Base-by-base conservation (phyloP, 306 rosid species). In the Gleditsia sinensis region DNA sequence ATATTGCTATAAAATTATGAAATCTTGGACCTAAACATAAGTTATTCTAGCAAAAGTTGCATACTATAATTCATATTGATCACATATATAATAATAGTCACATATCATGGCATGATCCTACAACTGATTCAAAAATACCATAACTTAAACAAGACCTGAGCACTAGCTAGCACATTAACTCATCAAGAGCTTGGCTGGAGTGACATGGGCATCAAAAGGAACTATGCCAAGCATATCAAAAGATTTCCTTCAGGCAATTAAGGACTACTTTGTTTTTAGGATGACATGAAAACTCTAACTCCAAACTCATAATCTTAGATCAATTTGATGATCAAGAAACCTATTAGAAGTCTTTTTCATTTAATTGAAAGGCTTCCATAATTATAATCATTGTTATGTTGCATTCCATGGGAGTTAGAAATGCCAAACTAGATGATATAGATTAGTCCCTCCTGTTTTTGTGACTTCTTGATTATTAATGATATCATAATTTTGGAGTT, bases 1-100 rank as follows among this genome's bases (percentile, higher is more conserved):
- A 49, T 59, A 17, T 45, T 39, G 65, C 75, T 21, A 37, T 17
- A 54, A 40, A 54, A 24, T 71, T 13, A 71, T 34, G 16, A 45
- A 40, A 28, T 17, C 28, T 24, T 55, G 10, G 33, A 54, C 59
- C 36, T 12, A 16, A 14, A 55, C 16, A 39, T 40, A 39, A 55
- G 53, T 28, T 67, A 28, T 67, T 67, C 27, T 17, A 67, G 33
- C 40, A 25, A 40, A 37, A 14, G 46, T 9, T 11, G 30, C 10
- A 36, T 2, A 11, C n/a, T 61, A 27, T 36, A 34, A 14, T 12
- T 9, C 25, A 16, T 45, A 67, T 39, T 16, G 40, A 56, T 71
- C 40, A 37, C 66, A 55, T 39, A 7, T 54, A 36, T 21, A 34
- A n/a, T 55, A 14, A 37, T 13, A 39, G 64, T 32, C 3, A 23